phyloP scores from a whole-genome alignment of 1,284 basidiomycete genomes.

The Malassezia dermatis region DNA sequence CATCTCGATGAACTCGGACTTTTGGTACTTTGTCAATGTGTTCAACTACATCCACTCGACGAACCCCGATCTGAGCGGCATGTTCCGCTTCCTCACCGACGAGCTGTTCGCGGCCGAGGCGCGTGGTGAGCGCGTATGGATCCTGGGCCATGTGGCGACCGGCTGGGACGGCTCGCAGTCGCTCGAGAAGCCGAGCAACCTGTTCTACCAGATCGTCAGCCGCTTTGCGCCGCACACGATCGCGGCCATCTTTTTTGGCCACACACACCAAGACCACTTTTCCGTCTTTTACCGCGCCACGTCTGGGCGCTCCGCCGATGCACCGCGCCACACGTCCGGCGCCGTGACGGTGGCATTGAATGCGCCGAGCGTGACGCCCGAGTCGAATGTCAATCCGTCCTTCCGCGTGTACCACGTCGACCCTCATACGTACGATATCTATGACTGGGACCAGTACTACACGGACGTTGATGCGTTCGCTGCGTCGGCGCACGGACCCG shows the following conservation, averaged over 20 bases:
- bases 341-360: conserved; percentile 51
- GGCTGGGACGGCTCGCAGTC: conserved; percentile 65
- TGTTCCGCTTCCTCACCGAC: conserved; percentile 66
- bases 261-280: conserved; percentile 69
- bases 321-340: conserved; percentile 4
- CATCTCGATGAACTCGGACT: conserved; percentile 66
- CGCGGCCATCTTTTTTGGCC: conserved; percentile 68
- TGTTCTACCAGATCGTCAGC: conserved; percentile 56
- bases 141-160: conserved; percentile 64
- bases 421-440: conserved; percentile 51
- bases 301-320: conserved; percentile 50
- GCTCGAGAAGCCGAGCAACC: conserved; percentile 37
- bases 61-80: conserved; percentile 61
- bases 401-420: conserved; percentile 70
- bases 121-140: conserved; percentile 55
- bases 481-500: conserved; percentile 56
- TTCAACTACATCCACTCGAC: conserved; percentile 70
- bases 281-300: conserved; percentile 69
- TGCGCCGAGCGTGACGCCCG: conserved; percentile 62
- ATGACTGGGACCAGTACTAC: conserved; percentile 41
- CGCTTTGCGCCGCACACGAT: conserved; percentile 64
- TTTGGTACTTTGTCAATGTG: conserved; percentile 51
- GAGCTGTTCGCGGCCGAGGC: conserved; percentile 56
- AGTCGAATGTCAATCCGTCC: conserved; percentile 64
- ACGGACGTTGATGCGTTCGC: conserved; percentile 25